Evolutionary conservation across 2,329 filamentous ascomycete genomes (phyloP).

Genomic region (Fusarium austroafricanum): DNA sequence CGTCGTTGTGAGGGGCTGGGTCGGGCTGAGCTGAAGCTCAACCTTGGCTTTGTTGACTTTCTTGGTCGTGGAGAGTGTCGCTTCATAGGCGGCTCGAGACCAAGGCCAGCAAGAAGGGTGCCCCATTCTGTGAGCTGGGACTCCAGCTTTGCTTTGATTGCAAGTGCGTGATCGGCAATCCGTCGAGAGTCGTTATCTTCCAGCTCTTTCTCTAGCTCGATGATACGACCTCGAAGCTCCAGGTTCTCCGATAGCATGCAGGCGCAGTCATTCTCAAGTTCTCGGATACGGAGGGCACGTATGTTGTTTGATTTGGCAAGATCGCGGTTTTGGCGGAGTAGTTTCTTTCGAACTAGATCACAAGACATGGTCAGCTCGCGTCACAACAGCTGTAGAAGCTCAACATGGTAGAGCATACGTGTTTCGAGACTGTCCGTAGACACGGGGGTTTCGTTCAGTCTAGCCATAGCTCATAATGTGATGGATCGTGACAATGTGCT

Average conservation of each 20-base stretch:
- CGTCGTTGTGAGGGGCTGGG: conserved; percentile 66
- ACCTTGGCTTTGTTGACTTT: conserved; percentile 56
- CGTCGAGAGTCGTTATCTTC: conserved; percentile 69
- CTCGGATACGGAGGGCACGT: conserved; percentile 81
- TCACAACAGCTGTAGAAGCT: not conserved
- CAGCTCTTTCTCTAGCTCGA: conserved; percentile 75
- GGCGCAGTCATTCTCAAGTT: conserved; percentile 79
- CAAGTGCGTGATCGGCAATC: conserved; percentile 73
- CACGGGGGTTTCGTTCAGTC: conserved; percentile 79
- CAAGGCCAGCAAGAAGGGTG: conserved; percentile 73
- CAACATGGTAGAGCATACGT: conserved; percentile 62
- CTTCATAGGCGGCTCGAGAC: conserved; percentile 68
- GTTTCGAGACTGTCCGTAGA: conserved; percentile 77
- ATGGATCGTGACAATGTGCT: conserved; percentile 12
- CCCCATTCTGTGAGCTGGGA: conserved; percentile 78
- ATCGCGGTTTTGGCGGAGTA: conserved; percentile 85
- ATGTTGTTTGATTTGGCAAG: conserved; percentile 82
- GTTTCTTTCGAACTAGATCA: conserved; percentile 76
- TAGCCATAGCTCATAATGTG: conserved; percentile 72
- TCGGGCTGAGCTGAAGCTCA: conserved; percentile 54
- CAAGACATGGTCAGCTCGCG: conserved; percentile 34
- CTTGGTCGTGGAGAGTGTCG: conserved; percentile 56
- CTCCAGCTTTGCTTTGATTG: conserved; percentile 78
- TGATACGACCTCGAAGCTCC: conserved; percentile 74
- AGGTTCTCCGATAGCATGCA: conserved; percentile 84